Percentiles rank a stretch among this genome's conserved stretches.
Evolutionary conservation across 176 grass and related monocot genomes (phyloP).

Genomic region (Saccharum officinarum): DNA sequence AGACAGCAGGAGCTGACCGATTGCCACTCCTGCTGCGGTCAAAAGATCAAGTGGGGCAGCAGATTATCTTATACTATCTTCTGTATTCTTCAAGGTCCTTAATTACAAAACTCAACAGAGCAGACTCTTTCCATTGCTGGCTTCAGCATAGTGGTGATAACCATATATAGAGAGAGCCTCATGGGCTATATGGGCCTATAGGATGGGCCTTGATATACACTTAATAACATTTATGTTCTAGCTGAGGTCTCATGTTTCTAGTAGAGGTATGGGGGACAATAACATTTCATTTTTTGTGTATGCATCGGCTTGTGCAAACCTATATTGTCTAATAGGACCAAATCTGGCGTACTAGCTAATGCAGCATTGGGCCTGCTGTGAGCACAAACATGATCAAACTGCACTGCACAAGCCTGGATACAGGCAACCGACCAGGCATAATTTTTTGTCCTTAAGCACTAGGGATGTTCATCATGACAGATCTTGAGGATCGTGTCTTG

Average conservation of each 20-base stretch:
- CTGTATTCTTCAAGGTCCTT: no score
- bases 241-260: not conserved
- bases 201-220: no score
- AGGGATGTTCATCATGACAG: not conserved
- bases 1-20: no score
- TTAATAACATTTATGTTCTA: not conserved
- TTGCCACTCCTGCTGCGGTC: no score
- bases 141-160: no score
- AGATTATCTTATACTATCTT: no score
- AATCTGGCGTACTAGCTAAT: not conserved
- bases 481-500: slow-evolving; percentile 3
- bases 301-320: not conserved
- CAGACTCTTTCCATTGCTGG: no score
- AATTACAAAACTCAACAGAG: no score
- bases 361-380: not conserved
- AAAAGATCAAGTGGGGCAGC: no score
- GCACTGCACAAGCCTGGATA: no score
- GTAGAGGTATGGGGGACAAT: not conserved
- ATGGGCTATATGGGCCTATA: no score
- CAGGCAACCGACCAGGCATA: not conserved
- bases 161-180: no score
- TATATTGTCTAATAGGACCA: not conserved
- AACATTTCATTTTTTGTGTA: not conserved
- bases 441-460: not conserved
- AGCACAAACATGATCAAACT: not conserved